phyloP scores from a whole-genome alignment of 257 asterid species.

The Solanum bukasovii region DNA sequence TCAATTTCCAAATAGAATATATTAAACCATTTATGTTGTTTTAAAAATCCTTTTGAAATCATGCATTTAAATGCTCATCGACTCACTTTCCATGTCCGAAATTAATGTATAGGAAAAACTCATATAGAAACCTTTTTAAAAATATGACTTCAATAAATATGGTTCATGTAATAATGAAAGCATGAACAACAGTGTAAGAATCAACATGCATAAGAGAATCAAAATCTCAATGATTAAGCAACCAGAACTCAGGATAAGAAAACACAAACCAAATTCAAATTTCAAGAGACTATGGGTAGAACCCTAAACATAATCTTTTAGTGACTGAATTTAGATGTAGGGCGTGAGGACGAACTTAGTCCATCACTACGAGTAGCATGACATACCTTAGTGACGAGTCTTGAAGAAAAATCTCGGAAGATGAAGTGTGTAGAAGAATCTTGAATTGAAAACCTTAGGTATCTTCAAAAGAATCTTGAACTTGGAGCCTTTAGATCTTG shows the following conservation, averaged over 20 bases:
- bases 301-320: not conserved
- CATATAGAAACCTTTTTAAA: too few relatives aligned
- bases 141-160: not conserved
- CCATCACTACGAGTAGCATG: not conserved
- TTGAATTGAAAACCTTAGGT: not conserved
- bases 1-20: too few relatives aligned
- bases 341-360: not conserved
- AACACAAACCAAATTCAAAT: not conserved
- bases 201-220: not conserved
- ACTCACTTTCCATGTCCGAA: too few relatives aligned
- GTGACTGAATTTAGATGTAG: not conserved
- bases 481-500: not conserved
- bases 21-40: too few relatives aligned
- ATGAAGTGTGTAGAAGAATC: not conserved
- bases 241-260: not conserved
- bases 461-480: not conserved
- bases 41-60: too few relatives aligned
- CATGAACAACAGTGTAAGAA: too few relatives aligned
- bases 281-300: not conserved
- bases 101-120: too few relatives aligned
- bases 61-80: too few relatives aligned
- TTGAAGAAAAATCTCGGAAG: not conserved
- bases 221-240: too few relatives aligned
- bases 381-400: not conserved
- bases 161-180: not conserved